Base-by-base conservation (phyloP, 495 filamentous ascomycete genomes). In the Polyplosphaeria fusca region DNA sequence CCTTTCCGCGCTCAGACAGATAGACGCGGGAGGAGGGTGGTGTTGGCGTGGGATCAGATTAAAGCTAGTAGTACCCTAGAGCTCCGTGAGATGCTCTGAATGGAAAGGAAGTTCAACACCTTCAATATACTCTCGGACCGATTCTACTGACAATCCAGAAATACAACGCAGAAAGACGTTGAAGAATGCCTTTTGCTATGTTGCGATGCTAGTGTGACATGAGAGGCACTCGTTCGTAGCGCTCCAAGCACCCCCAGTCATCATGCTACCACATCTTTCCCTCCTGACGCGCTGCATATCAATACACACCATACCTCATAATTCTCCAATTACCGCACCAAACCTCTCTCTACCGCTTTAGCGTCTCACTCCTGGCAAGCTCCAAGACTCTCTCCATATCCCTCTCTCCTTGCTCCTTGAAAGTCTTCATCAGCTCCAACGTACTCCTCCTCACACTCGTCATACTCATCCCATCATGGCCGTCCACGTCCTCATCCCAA, bases 51-150 rank as follows among this genome's bases (percentile, higher is more conserved):
- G n/a, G n/a, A n/a, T n/a, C n/a, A n/a, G n/a, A n/a, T 32, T 5
- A 13, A 20, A 19, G 24, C 2, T 20, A 20, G 4, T n/a, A 44
- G 28, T 27, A n/a, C n/a, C n/a, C n/a, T n/a, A n/a, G n/a, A n/a
- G n/a, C n/a, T n/a, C n/a, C n/a, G n/a, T n/a, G n/a, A n/a, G n/a
- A n/a, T n/a, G n/a, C n/a, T n/a, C n/a, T n/a, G n/a, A n/a, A n/a
- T n/a, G n/a, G 25, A 4, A 61, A 61, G 23, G 52, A 55, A 61
- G 50, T 61, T 61, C 58, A 61, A 61, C 58, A 61, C 37, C 58
- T 61, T 55, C 58, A 43, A 46, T 37, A 25, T 35, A 14, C 14
- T 35, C 30, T 7, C 30, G 7, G 30, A 35, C 30, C n/a, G n/a
- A n/a, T n/a, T n/a, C n/a, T n/a, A n/a, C n/a, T n/a, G n/a, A n/a